phyloP scores from a whole-genome alignment of 208 protist species.

The Endotrypanum monterogeii region DNA sequence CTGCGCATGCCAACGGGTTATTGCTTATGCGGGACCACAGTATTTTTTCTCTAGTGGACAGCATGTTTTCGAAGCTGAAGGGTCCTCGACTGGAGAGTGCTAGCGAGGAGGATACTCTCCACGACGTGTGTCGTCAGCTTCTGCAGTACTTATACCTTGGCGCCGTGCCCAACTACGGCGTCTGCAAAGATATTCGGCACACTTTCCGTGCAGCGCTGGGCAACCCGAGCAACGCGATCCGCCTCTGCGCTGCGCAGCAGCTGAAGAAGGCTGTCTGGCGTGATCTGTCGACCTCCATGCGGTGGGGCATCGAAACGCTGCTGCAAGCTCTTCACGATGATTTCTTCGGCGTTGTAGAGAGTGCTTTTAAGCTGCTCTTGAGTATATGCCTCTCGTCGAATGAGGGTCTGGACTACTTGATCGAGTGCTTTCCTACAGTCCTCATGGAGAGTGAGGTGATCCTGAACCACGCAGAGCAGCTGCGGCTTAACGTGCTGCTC shows the following conservation, averaged over 20 bases:
- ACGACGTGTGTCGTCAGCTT: constrained; percentile 77
- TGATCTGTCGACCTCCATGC: constrained; percentile 85
- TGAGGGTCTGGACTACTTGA: constrained; percentile 85
- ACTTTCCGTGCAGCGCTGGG: constrained; percentile 62
- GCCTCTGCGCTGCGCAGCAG: constrained; percentile 78
- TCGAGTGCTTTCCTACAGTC: constrained; percentile 77
- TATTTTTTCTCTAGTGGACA: constrained; percentile 70
- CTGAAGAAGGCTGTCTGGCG: constrained; percentile 80
- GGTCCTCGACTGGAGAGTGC: constrained; percentile 48
- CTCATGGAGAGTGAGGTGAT: constrained; percentile 88
- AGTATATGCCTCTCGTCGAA: constrained; percentile 87
- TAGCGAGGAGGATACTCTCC: constrained; percentile 51
- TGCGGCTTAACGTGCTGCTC: constrained; percentile 63
- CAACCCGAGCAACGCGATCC: constrained; percentile 67
- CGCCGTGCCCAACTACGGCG: constrained; percentile 88
- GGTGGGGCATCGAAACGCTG: constrained; percentile 87
- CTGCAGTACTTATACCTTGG: constrained; percentile 78
- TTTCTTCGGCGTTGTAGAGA: constrained; percentile 76
- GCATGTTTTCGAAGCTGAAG: constrained; percentile 66
- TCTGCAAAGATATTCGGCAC: constrained; percentile 87
- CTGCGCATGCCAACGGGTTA: constrained; percentile 78
- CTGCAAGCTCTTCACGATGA: constrained; percentile 79
- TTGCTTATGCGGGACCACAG: constrained; percentile 76
- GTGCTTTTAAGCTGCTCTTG: constrained; percentile 80
- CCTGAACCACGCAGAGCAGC: constrained; percentile 61